Evolutionary conservation across 2,329 filamentous ascomycete species (phyloP).

Genomic region (Aspergillus sojae): DNA sequence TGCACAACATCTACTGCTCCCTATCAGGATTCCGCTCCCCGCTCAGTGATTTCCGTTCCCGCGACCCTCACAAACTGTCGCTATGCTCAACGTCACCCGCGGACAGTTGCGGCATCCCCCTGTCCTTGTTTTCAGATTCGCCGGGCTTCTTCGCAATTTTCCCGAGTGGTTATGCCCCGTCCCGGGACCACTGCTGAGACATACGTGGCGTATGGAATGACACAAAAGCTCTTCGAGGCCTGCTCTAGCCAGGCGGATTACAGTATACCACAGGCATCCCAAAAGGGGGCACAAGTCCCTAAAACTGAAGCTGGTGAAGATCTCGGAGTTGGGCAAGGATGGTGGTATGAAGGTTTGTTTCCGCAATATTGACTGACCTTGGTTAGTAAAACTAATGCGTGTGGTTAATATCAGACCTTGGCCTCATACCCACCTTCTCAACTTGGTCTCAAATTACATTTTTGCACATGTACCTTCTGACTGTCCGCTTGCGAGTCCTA

Average conservation of each 20-base stretch:
- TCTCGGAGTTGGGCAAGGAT: constrained; percentile 71
- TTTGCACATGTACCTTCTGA: constrained; percentile 91
- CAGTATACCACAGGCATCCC: constrained; percentile 67
- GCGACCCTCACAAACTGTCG: background rate
- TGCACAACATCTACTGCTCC: background rate
- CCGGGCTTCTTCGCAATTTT: constrained; percentile 29
- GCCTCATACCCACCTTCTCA: constrained; percentile 82
- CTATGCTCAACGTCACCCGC: constrained; percentile 4
- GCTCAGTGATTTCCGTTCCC: background rate
- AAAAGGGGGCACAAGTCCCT: constrained; percentile 68
- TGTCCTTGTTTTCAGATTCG: constrained; percentile 19
- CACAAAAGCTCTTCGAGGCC: constrained; percentile 75
- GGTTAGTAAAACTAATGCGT: background rate
- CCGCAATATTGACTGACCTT: background rate
- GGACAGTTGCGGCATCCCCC: constrained; percentile 1
- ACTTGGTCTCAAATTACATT: constrained; percentile 97
- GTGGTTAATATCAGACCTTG: constrained; percentile 63
- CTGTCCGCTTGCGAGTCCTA: constrained; percentile 79
- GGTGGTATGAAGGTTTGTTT: constrained; percentile 78
- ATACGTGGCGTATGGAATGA: constrained; percentile 79
- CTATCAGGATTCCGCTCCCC: background rate
- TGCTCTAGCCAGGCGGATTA: constrained; percentile 77
- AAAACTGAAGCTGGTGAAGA: constrained; percentile 80
- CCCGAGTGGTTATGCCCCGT: constrained; percentile 34
- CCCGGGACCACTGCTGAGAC: constrained; percentile 57